phyloP scores from a whole-genome alignment of 371 early-diverging fungal species.

The Gilbertella persicaria region DNA sequence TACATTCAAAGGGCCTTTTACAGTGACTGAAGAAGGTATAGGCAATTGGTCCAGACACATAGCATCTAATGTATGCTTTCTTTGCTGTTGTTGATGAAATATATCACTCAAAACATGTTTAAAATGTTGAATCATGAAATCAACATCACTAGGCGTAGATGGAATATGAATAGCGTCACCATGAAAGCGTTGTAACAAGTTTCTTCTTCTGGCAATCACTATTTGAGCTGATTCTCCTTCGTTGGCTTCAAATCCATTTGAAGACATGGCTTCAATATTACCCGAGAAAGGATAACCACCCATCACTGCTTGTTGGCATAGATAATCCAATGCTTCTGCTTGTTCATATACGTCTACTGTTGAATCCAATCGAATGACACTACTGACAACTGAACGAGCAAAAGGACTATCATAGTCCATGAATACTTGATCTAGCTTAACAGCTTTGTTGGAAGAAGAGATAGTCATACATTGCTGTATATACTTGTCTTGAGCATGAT shows the following conservation, averaged over 20 bases:
- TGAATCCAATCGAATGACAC: background rate
- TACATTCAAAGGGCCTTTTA: constrained; percentile 49
- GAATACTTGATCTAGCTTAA: background rate
- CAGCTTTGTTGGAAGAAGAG: background rate
- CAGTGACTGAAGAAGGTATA: constrained; percentile 40
- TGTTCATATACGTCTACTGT: constrained; percentile 6
- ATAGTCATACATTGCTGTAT: constrained; percentile 1
- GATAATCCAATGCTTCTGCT: constrained; percentile 21
- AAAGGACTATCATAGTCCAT: constrained; percentile 40
- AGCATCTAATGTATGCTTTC: constrained; percentile 17
- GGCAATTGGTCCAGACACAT: constrained; percentile 32
- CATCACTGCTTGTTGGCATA: constrained; percentile 50
- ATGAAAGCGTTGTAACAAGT: constrained; percentile 41
- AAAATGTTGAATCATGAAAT: constrained; percentile 41
- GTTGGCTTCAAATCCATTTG: constrained; percentile 48
- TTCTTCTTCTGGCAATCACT: constrained; percentile 48
- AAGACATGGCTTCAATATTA: constrained; percentile 42
- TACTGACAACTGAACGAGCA: constrained; percentile 19
- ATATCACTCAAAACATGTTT: constrained; percentile 43
- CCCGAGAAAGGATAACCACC: constrained; percentile 57
- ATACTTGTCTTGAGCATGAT: constrained; percentile 7
- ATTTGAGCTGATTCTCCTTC: constrained; percentile 53
- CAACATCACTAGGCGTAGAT: constrained; percentile 42
- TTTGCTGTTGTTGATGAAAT: constrained; percentile 33
- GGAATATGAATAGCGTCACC: constrained; percentile 50